These are phyloP conservation scores for Fraxinus cuspidata DNA, from an alignment of 257 asterid genomes.

Conservation along the genomic window DNA sequence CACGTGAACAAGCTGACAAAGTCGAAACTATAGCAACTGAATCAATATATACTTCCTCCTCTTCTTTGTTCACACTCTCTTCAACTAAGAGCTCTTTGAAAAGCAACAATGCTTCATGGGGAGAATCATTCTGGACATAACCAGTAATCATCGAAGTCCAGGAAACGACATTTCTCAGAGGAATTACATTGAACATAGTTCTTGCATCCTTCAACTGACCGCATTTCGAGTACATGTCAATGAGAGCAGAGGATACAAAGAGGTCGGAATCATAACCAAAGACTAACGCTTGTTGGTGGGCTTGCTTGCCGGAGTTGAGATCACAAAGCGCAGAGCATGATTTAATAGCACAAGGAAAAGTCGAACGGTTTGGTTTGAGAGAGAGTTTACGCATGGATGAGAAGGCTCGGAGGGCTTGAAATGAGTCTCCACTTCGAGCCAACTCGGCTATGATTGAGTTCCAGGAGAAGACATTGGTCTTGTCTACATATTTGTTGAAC, in stretches of 20 bases:
- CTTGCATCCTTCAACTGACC: slow-evolving; percentile 62
- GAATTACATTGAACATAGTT: slow-evolving; percentile 70
- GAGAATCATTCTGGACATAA: slow-evolving; percentile 53
- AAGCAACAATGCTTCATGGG: slow-evolving; percentile 67
- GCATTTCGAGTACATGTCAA: slow-evolving; percentile 87
- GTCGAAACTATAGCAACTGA: slow-evolving; percentile 71
- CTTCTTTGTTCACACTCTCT: slow-evolving; percentile 32
- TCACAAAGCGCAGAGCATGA: slow-evolving; percentile 82
- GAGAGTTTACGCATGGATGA: slow-evolving; percentile 78
- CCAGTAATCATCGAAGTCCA: slow-evolving; percentile 95
- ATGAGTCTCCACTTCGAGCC: slow-evolving; percentile 81
- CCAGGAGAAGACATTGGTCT: slow-evolving; percentile 73
- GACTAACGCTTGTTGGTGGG: slow-evolving; percentile 79
- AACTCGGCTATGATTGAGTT: slow-evolving; percentile 83
- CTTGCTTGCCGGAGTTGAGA: slow-evolving; percentile 73
- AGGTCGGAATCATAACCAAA: slow-evolving; percentile 69
- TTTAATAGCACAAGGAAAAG: slow-evolving; percentile 85
- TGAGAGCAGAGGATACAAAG: slow-evolving; percentile 74
- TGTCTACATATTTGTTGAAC: slow-evolving; percentile 80
- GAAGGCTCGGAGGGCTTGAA: slow-evolving; percentile 82
- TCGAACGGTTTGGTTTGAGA: slow-evolving; percentile 72
- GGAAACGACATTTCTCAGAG: slow-evolving; percentile 76
- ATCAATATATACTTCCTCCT: slow-evolving; percentile 54
- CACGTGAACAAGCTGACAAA: slow-evolving; percentile 79
- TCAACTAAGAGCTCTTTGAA: slow-evolving; percentile 62